These are phyloP conservation scores for Malassezia restricta DNA, from an alignment of 1,284 basidiomycete genomes.

Conservation along the genomic window DNA sequence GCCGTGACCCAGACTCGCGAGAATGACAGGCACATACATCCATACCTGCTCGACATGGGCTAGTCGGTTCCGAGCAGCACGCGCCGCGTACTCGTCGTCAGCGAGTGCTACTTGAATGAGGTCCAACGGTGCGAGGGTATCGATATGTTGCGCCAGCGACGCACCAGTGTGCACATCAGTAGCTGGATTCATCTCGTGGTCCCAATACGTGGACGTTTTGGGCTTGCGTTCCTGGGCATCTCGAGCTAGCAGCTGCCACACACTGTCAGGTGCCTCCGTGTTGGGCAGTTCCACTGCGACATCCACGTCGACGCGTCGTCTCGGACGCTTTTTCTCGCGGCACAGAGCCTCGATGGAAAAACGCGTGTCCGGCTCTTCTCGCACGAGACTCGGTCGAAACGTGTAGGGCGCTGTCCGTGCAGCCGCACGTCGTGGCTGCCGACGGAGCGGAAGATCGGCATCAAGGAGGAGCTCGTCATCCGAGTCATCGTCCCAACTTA, in stretches of 20 bases:
- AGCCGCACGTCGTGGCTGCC: conserved; percentile 8
- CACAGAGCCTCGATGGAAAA: background rate
- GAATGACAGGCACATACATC: no score
- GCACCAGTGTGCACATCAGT: background rate
- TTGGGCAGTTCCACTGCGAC: background rate
- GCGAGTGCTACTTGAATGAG: no score
- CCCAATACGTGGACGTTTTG: no score
- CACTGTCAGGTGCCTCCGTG: no score
- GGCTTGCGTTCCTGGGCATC: no score
- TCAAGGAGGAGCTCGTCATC: conserved; percentile 1
- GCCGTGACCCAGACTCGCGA: no score
- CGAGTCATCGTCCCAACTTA: background rate
- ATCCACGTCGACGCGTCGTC: background rate
- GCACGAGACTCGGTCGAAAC: conserved; percentile 2
- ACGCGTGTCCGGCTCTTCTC: background rate
- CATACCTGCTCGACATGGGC: no score
- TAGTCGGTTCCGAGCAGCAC: no score
- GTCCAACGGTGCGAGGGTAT: background rate
- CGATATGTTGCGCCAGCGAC: background rate
- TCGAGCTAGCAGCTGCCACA: no score
- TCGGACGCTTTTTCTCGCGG: background rate
- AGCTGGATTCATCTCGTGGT: no score
- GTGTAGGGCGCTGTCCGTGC: background rate
- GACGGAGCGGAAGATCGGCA: background rate
- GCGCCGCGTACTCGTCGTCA: no score